Conservation (phyloP, 1,284 basidiomycete genomes). For the Cutaneotrichosporon sp. region DNA sequence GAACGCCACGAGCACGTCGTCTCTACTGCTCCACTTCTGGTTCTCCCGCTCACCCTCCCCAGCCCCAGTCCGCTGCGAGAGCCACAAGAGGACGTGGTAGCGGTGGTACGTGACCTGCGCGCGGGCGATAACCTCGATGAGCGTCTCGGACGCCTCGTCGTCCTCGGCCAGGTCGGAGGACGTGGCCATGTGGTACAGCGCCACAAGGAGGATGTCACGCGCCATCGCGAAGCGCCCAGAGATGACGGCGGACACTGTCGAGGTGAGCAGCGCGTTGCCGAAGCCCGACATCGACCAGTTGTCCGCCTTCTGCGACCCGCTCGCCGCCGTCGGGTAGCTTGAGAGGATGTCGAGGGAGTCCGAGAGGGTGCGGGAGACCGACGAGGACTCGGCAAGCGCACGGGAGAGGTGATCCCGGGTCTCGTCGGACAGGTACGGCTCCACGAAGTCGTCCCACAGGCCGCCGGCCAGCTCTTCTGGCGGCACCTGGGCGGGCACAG, state of each 20-base stretch:
- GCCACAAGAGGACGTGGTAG: constrained; percentile 46
- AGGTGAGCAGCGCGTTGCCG: constrained; percentile 45
- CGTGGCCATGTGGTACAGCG: constrained; percentile 43
- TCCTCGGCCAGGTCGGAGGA: constrained; percentile 29
- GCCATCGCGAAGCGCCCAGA: constrained; percentile 45
- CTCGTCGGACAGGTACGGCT: constrained; percentile 33
- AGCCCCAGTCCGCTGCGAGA: constrained; percentile 37
- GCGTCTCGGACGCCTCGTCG: constrained; percentile 36
- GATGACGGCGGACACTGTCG: constrained; percentile 36
- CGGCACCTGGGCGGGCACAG: constrained; percentile 24
- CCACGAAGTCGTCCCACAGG: constrained; percentile 37
- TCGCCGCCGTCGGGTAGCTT: not conserved
- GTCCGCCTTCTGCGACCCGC: constrained; percentile 5
- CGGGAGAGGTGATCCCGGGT: constrained; percentile 24
- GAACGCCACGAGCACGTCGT: constrained; percentile 50
- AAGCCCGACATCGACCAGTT: constrained; percentile 38
- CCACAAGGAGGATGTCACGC: constrained; percentile 45
- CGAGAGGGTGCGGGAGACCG: constrained; percentile 24
- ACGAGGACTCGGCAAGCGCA: constrained; percentile 29
- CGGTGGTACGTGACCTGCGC: constrained; percentile 48
- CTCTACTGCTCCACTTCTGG: constrained; percentile 28
- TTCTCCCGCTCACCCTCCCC: constrained; percentile 26
- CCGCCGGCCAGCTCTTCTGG: constrained; percentile 27
- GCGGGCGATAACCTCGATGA: constrained; percentile 39
- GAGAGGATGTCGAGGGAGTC: constrained; percentile 35